Evolutionary conservation across 768 basidiomycete species (phyloP).

Genomic region (Lactarius quietus): DNA sequence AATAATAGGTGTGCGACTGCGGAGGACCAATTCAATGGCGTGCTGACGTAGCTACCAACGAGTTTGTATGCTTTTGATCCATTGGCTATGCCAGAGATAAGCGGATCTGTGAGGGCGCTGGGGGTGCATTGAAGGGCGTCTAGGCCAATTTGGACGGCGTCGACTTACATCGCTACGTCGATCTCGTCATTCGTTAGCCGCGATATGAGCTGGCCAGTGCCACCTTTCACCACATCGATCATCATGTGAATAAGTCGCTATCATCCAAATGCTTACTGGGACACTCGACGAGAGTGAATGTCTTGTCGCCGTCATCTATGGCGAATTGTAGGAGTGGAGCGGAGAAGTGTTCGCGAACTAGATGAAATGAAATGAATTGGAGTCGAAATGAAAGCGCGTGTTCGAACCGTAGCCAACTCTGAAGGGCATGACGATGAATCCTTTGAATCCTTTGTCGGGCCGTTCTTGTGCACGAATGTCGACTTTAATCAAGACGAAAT

Average conservation of each 20-base stretch:
- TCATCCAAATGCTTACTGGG: conserved; percentile 52
- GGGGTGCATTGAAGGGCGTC: background rate
- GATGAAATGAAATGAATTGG: background rate
- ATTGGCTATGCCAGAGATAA: conserved; percentile 91
- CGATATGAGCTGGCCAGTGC: conserved; percentile 80
- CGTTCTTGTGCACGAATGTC: background rate
- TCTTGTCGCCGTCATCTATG: conserved; percentile 59
- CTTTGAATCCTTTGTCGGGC: background rate
- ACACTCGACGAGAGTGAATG: conserved; percentile 85
- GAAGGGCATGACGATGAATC: conserved; percentile 22
- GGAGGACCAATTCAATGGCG: conserved; percentile 79
- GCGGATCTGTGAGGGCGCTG: conserved; percentile 85
- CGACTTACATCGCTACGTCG: conserved; percentile 72
- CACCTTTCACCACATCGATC: conserved; percentile 45
- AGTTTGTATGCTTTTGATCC: conserved; percentile 86
- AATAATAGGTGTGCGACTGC: background rate
- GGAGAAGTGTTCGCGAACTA: conserved; percentile 87
- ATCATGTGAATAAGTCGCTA: background rate
- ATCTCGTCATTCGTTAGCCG: conserved; percentile 72
- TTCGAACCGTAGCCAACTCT: conserved; percentile 31
- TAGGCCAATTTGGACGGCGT: background rate
- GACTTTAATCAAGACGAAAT: conserved; percentile 29
- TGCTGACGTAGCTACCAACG: conserved; percentile 87
- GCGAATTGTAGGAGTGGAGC: conserved; percentile 88
- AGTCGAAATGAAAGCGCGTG: background rate